Base-by-base conservation (phyloP, 2,329 filamentous ascomycete species). In the Ascomycota sp. region DNA sequence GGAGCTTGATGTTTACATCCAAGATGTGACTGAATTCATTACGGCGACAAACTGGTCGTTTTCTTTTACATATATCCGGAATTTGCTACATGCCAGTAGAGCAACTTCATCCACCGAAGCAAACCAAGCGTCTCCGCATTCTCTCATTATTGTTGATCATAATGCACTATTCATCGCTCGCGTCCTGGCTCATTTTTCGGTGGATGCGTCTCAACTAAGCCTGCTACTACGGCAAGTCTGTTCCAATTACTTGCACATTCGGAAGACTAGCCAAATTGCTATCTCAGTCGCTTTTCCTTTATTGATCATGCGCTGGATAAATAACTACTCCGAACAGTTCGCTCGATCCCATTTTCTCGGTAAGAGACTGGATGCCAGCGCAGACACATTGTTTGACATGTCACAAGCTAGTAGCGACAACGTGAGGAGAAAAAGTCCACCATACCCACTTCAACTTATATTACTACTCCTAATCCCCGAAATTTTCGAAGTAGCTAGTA, bases 301-400 rank as follows among this genome's bases (percentile, higher is more conserved):
- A 33, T 52, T 76, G 34, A 71, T 78, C 36, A 64, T 62, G 26
- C 58, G 69, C 40, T 78, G 73, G 73, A 61, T 77, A 27, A 69
- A 76, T 43, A 63, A 69, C 8, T 68, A 66, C 41, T 72, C 73
- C 2, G 52, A 61, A 27, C 72, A 78, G 48, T 77, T 77, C 46
- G 64, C 75, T 32, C 59, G 64, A 37, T 54, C 76, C 37, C 73
- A 78, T 47, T 61, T 61, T 11, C 57, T 61, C 37, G 67, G 68
- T 40, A 68, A 61, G 43, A 63, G 68, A 44, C 58, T 76, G n/a
- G 72, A 76, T 41, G 68, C 65, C 32, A 68, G 67, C 8, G 65
- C 69, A 6, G 73, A 78, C 45, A 75, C 69, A 1, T 56, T 78
- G 21, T 76, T 77, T 45, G 73, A 78, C 43, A 76, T 77, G 68